Evolutionary conservation across 805 yeast genomes (phyloP).

Genomic region (Saccharomycopsis schoenii): DNA sequence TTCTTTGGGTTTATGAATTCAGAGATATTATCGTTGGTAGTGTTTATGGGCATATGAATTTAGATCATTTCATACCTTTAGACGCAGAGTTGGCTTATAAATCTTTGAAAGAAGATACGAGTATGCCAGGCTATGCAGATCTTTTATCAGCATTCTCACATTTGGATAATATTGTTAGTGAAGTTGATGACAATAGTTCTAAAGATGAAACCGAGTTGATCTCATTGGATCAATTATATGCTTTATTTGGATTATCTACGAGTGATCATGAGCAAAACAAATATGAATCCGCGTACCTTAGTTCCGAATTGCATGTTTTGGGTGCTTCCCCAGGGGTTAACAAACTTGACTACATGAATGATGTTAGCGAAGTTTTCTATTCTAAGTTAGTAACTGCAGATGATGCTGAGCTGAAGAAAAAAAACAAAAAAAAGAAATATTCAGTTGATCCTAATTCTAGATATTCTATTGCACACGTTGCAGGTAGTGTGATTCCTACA

Average conservation of each 20-base stretch:
- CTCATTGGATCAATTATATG: constrained; percentile 23
- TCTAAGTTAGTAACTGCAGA: background rate
- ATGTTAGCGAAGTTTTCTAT: constrained; percentile 38
- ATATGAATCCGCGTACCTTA: constrained; percentile 25
- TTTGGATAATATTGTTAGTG: background rate
- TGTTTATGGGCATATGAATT: constrained; percentile 81
- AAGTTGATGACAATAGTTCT: background rate
- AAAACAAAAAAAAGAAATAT: constrained; percentile 21
- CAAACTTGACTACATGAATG: constrained; percentile 54
- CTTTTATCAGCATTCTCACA: constrained; percentile 22
- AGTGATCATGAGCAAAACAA: constrained; percentile 15
- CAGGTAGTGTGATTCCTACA: constrained; percentile 73
- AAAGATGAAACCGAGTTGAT: constrained; percentile 13
- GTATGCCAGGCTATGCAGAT: constrained; percentile 24
- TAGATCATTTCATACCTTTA: constrained; percentile 74
- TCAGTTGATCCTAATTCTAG: constrained; percentile 26
- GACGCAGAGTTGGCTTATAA: constrained; percentile 63
- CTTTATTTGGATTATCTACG: background rate
- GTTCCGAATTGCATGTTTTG: constrained; percentile 30
- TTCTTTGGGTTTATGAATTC: constrained; percentile 76
- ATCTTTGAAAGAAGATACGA: constrained; percentile 21
- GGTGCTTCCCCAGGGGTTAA: constrained; percentile 57
- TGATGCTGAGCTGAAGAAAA: constrained; percentile 1
- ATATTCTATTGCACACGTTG: constrained; percentile 59
- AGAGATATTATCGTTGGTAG: constrained; percentile 80